phyloP scores from a whole-genome alignment of 768 basidiomycete species.

The Pleurotus salmoneostramineus region DNA sequence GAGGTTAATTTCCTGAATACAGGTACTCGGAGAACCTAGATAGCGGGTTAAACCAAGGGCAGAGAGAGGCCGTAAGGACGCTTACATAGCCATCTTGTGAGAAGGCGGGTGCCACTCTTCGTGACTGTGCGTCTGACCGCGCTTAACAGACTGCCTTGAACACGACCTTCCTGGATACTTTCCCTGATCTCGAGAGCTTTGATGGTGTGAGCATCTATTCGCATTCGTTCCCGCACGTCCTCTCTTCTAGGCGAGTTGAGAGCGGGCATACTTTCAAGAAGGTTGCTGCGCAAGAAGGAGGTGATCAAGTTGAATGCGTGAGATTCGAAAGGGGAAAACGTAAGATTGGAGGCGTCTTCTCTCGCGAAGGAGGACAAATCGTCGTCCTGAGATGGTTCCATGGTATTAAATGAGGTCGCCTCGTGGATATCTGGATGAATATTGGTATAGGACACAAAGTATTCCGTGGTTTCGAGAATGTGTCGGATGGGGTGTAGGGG shows the following conservation, averaged over 20 bases:
- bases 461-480: slow-evolving; percentile 50
- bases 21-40: slow-evolving; percentile 81
- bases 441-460: slow-evolving; percentile 47
- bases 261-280: slow-evolving; percentile 76
- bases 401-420: background rate
- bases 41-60: slow-evolving; percentile 5
- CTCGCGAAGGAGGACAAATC: background rate
- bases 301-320: slow-evolving; percentile 61
- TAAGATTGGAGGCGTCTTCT: background rate
- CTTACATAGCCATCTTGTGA: slow-evolving; percentile 77
- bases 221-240: slow-evolving; percentile 58
- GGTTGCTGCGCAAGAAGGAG: slow-evolving; percentile 57
- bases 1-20: slow-evolving; percentile 62
- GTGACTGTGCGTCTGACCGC: slow-evolving; percentile 77
- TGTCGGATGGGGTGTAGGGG: slow-evolving; percentile 42
- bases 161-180: slow-evolving; percentile 66
- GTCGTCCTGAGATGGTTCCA: background rate
- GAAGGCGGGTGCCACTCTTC: slow-evolving; percentile 69
- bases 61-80: slow-evolving; percentile 33
- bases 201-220: slow-evolving; percentile 86
- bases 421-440: background rate
- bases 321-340: slow-evolving; percentile 38
- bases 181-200: slow-evolving; percentile 86
- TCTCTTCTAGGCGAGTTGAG: slow-evolving; percentile 59
- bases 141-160: slow-evolving; percentile 70